Conservation (phyloP, 148 eudicot genomes). For the Nyssa sinensis region DNA sequence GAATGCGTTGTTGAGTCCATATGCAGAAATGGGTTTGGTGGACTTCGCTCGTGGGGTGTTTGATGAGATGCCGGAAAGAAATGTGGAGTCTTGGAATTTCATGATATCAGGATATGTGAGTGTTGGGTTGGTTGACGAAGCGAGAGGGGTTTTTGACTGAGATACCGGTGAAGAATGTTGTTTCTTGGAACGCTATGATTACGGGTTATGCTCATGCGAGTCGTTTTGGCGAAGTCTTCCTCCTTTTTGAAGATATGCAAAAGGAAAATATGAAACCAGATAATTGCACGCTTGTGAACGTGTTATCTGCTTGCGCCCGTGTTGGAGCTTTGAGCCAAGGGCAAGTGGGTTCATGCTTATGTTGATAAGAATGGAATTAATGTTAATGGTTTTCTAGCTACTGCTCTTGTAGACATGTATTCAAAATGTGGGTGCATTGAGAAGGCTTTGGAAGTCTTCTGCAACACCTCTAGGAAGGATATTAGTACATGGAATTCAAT, state of each 20-base stretch:
- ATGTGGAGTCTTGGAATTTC: conserved; percentile 46
- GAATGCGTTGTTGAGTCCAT: conserved; percentile 39
- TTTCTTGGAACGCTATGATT: conserved; percentile 37
- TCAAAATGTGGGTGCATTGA: conserved; percentile 35
- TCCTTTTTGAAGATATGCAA: conserved; percentile 28
- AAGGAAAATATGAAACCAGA: conserved; percentile 21
- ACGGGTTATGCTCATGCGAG: conserved; percentile 33
- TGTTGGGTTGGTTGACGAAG: conserved; percentile 31
- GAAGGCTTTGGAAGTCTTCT: conserved; percentile 28
- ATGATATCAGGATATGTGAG: conserved; percentile 37
- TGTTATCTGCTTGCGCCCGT: conserved; percentile 31
- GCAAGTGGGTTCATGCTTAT: conserved; percentile 30
- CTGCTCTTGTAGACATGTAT: conserved; percentile 43
- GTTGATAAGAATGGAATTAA: conserved; percentile 21
- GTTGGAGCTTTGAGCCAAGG: conserved; percentile 35
- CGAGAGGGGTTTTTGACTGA: conserved; percentile 13
- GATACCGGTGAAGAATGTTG: conserved; percentile 24
- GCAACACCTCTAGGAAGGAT: conserved; percentile 16
- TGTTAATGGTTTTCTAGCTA: conserved; percentile 27
- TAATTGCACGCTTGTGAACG: conserved; percentile 27
- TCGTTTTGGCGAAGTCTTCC: conserved; percentile 23
- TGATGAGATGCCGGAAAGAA: conserved; percentile 35
- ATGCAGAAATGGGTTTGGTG: conserved; percentile 32
- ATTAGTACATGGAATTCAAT: conserved; percentile 37
- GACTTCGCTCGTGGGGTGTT: conserved; percentile 25